Evolutionary conservation across 371 early-diverging fungal species (phyloP).

Genomic region (Rhizopus arrhizus): DNA sequence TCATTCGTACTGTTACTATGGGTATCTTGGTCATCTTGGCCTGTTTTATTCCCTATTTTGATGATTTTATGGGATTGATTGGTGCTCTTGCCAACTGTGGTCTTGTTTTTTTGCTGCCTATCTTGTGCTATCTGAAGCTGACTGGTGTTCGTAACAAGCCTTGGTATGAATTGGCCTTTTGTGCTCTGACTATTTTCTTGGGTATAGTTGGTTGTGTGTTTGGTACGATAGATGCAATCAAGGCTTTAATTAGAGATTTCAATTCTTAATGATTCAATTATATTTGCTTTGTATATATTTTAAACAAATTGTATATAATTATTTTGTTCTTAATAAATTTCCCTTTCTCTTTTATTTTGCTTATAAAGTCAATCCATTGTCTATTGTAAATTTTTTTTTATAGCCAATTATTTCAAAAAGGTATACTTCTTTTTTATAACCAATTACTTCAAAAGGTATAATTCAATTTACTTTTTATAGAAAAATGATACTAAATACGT

Average conservation of each 20-base stretch:
- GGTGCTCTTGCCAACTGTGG: conserved; percentile 66
- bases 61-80: conserved; percentile 70
- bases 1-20: conserved; percentile 50
- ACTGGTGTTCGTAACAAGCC: conserved; percentile 52
- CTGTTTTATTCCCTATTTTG: conserved; percentile 66
- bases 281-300: too few relatives aligned
- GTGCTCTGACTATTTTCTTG: conserved; percentile 50
- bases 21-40: conserved; percentile 50
- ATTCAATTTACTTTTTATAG: too few relatives aligned
- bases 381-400: too few relatives aligned
- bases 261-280: too few relatives aligned
- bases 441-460: too few relatives aligned
- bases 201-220: conserved; percentile 59
- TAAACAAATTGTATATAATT: too few relatives aligned
- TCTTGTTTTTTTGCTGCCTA: conserved; percentile 69
- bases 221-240: conserved; percentile 24
- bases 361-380: too few relatives aligned
- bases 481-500: too few relatives aligned
- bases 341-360: too few relatives aligned
- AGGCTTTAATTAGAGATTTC: conserved; percentile 42
- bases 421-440: too few relatives aligned
- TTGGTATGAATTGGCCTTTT: conserved; percentile 45
- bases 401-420: too few relatives aligned
- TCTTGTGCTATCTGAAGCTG: conserved; percentile 59
- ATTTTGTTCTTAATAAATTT: too few relatives aligned